Conservation (phyloP, 1,139 yeast species). For the Meyerozyma carpophila region DNA sequence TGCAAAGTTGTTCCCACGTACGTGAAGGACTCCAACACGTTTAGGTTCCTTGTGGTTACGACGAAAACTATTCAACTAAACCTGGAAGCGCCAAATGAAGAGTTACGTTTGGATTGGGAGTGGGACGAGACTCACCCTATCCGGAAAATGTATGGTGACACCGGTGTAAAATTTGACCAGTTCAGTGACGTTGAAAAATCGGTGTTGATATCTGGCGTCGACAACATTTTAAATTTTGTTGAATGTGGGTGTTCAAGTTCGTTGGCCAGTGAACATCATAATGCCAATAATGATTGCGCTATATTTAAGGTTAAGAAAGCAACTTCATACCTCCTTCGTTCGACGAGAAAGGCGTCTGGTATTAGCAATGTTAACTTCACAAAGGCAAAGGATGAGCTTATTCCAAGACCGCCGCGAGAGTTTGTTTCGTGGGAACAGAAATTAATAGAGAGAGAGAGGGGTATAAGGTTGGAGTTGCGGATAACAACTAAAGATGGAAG, state of each 20-base stretch:
- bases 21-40: slow-evolving; percentile 36
- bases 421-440: slow-evolving; percentile 39
- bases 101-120: slow-evolving; percentile 78
- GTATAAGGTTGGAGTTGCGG: slow-evolving; percentile 21
- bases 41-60: slow-evolving; percentile 59
- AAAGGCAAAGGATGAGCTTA: slow-evolving; percentile 37
- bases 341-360: slow-evolving; percentile 49
- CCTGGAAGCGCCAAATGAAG: slow-evolving; percentile 35
- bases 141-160: slow-evolving; percentile 37
- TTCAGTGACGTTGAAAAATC: slow-evolving; percentile 48
- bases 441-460: slow-evolving; percentile 25
- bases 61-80: slow-evolving; percentile 41
- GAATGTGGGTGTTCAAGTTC: slow-evolving; percentile 63
- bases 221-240: slow-evolving; percentile 49
- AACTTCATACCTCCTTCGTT: slow-evolving; percentile 50
- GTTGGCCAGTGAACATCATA: slow-evolving; percentile 5
- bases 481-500: slow-evolving; percentile 9
- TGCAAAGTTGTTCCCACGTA: slow-evolving; percentile 56
- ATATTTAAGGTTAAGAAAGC: slow-evolving; percentile 59
- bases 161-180: slow-evolving; percentile 38
- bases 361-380: slow-evolving; percentile 32
- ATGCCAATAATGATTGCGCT: slow-evolving; percentile 48
- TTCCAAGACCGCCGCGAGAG: slow-evolving; percentile 25
- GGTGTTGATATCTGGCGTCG: slow-evolving; percentile 53
- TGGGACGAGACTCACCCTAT: slow-evolving; percentile 85